Conservation (phyloP, 2,329 filamentous ascomycete genomes). For the Penicillium sp. region DNA sequence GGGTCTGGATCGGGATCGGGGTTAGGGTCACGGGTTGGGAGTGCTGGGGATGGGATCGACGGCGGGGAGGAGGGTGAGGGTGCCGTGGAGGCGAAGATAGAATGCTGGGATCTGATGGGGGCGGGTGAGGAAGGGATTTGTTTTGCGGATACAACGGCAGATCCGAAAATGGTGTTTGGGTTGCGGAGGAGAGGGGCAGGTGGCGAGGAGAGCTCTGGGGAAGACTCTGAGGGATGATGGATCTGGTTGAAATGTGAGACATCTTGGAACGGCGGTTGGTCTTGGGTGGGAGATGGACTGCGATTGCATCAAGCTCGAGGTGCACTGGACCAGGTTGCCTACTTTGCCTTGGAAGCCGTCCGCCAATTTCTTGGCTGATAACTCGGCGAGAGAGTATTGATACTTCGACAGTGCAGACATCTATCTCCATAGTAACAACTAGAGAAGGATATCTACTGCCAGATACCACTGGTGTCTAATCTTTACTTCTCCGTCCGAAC, state of each 20-base stretch:
- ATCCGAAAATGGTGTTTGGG: slow-evolving; percentile 45
- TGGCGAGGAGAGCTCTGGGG: not conserved
- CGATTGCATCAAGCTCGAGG: not conserved
- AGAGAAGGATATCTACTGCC: too few relatives aligned
- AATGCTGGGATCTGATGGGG: slow-evolving; percentile 51
- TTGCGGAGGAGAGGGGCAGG: slow-evolving; percentile 16
- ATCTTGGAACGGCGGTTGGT: not conserved
- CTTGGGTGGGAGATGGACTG: not conserved
- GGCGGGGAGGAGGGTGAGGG: slow-evolving; percentile 11
- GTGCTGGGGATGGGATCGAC: slow-evolving; percentile 3
- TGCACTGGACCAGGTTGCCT: not conserved
- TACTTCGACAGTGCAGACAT: not conserved
- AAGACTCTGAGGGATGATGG: not conserved
- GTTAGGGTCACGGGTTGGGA: slow-evolving; percentile 18
- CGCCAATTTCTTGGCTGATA: not conserved
- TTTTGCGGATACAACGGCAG: slow-evolving; percentile 48
- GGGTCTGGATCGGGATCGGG: slow-evolving; percentile 8
- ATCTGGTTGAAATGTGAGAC: not conserved
- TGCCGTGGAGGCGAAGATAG: slow-evolving; percentile 41
- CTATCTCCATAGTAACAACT: not conserved
- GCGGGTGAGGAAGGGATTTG: slow-evolving; percentile 48
- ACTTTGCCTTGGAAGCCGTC: not conserved
- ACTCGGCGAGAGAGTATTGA: not conserved
- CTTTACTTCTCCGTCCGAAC: not conserved
- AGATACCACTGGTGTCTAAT: not conserved